Conservation (phyloP, 345 rosid species). For the Lagerstroemia speciosa region DNA sequence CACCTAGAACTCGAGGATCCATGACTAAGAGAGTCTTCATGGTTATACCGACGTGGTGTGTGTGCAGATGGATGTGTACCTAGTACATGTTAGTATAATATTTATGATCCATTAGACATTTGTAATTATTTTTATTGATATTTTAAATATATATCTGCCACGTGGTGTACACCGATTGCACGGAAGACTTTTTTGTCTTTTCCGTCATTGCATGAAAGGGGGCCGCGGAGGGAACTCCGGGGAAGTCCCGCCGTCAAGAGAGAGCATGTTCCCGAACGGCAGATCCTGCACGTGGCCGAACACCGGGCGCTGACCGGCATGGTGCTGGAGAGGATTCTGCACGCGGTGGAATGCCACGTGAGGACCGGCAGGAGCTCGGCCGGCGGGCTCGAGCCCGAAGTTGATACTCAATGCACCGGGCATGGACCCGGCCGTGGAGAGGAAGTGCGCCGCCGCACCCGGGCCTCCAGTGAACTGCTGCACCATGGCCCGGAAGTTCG, state of each 20-base stretch:
- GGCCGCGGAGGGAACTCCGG: conserved; percentile 2
- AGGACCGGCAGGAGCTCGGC: conserved; percentile 14
- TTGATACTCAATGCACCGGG: conserved; percentile 13
- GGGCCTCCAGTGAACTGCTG: conserved; percentile 95
- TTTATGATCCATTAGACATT: no score
- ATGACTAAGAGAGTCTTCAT: no score
- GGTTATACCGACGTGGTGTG: no score
- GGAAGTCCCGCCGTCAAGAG: conserved; percentile 13
- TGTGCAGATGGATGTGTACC: no score
- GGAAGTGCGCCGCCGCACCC: conserved; percentile 45
- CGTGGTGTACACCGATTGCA: no score
- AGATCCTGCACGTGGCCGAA: conserved; percentile 24
- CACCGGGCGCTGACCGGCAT: conserved; percentile 4
- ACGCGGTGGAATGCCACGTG: not conserved
- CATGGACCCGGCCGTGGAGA: conserved; percentile 16
- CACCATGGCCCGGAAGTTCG: conserved; percentile 93
- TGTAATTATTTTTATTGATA: no score
- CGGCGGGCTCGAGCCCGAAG: conserved; percentile 21
- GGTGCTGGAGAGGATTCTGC: not conserved
- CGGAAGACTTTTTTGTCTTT: no score
- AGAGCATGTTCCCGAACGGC: conserved; percentile 24
- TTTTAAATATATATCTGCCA: no score
- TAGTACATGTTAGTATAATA: no score
- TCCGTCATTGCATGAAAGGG: not conserved
- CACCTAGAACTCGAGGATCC: no score